Evolutionary conservation across 495 filamentous ascomycete genomes (phyloP), one percentile per base, ranked within the genome.

Genomic region (Xylaria flabelliformis): DNA sequence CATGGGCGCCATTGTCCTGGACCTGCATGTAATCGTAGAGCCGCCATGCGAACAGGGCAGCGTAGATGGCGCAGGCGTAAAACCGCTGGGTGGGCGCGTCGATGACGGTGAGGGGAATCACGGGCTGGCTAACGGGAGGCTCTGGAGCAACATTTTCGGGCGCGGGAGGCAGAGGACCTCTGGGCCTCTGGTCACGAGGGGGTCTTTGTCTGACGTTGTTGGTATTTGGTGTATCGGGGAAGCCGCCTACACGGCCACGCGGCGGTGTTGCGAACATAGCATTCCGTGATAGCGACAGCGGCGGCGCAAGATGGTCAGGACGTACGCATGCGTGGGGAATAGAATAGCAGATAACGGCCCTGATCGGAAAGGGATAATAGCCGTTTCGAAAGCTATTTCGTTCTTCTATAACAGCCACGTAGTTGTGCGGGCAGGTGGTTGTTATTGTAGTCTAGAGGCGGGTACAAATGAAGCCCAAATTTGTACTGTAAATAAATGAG

Each of bases 61-160:
- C 74, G 76, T 94, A 98, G 71, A 97, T 79, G 17, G 89, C 89
- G n/a, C 90, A 83, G 48, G 94, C 91, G 79, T 97, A 98, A 58
- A 96, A 85, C 34, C 96, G 88, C 82, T 99, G 96, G 17, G 90
- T 91, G 3, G 96, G 94, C 26, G 92, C 93, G 83, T 98, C 96
- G 73, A 98, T 82, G 48, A 96, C 77, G 58, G 85, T 83, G 62
- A 91, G 82, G 9, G 94, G 92, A 72, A 98, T 92, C 48, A 94
- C 78, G n/a, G 94, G 94, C 32, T 77, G 67, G 39, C 74, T 74
- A n/a, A 75, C 78, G 46, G 83, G 66, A 55, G 74, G 69, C 32
- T 74, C 29, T 34, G 74, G 6, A 13, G 77, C 36, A 44, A 72
- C 70, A 39, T 75, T 76, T 9, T 80, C 79, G 19, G 84, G 84